Evolutionary conservation across 2,329 filamentous ascomycete species (phyloP), one percentile per base, ranked within the genome.

Genomic region (Sporothrix pallida): DNA sequence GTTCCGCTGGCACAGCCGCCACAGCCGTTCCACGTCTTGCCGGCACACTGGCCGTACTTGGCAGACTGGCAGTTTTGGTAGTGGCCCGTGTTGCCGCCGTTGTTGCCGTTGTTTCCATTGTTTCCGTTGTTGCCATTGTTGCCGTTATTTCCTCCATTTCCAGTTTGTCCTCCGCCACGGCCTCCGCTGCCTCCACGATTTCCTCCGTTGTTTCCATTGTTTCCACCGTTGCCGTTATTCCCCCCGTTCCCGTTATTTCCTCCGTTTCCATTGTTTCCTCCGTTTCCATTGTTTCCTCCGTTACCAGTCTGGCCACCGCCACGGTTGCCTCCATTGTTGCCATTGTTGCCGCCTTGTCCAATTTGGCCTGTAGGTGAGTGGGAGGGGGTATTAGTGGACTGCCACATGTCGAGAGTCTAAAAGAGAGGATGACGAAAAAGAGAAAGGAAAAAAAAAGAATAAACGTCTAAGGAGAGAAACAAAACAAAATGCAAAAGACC

Each of bases 41-140:
- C 82, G 20, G 80, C 81, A 72, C 81, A 83, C 77, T 83, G 81
- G n/a, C 78, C 80, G 72, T 81, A 83, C 75, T 80, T 78, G 62
- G 77, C 75, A 20, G 79, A 76, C 52, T 73, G 65, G 67, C 78
- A 79, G n/a, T 71, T 76, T 26, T 75, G 74, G 50, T 74, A 74
- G 63, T 72, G 73, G 44, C 42, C 26, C 1, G 20, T 17, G 50
- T 17, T 70, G 31, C 75, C 48, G 46, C 72, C 74, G 17, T 73
- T 70, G 44, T 63, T 58, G 44, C 42, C 68, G 23, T 62, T 52
- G 65, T 70, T 65, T n/a, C 72, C 68, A 20, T 63, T 70, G 46
- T 60, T 60, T 5, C 56, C 56, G 2, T 31, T 31, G 23, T 60
- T n/a, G 0, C 48, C 54, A 17, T 23, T 67, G 10, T 71, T 67